These are phyloP conservation scores for Bjerkandera adusta DNA, from an alignment of 1,284 basidiomycete genomes.

Conservation along the genomic window DNA sequence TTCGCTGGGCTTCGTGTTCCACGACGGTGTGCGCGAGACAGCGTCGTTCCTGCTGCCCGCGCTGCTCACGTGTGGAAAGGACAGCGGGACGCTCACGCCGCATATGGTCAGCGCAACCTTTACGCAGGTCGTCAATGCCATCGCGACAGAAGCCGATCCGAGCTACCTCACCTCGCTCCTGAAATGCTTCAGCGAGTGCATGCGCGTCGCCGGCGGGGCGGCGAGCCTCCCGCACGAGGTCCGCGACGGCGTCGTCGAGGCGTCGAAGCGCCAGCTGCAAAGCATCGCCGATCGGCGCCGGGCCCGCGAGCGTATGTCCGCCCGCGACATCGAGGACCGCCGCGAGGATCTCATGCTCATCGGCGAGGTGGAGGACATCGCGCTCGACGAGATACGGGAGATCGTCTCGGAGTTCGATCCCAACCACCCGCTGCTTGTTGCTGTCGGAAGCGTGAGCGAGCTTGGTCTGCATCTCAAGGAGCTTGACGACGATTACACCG, in stretches of 20 bases:
- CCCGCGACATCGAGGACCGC: conserved; percentile 49
- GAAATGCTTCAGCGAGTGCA: conserved; percentile 69
- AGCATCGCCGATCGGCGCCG: conserved; percentile 64
- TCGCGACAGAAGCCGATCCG: conserved; percentile 65
- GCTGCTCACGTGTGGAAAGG: conserved; percentile 69
- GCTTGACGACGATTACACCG: too few relatives aligned
- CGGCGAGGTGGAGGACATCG: conserved; percentile 76
- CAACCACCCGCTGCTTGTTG: conserved; percentile 62
- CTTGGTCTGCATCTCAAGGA: conserved; percentile 52
- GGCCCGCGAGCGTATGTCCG: conserved; percentile 40
- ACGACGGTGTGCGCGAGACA: conserved; percentile 81
- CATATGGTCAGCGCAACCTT: conserved; percentile 72
- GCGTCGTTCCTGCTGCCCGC: conserved; percentile 66
- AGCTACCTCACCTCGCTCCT: conserved; percentile 77
- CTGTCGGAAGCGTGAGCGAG: conserved; percentile 67
- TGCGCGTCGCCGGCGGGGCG: conserved; percentile 61
- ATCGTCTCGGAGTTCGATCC: conserved; percentile 52
- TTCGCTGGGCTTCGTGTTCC: conserved; percentile 71
- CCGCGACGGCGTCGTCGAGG: conserved; percentile 55
- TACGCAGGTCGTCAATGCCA: conserved; percentile 63
- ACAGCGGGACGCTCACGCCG: conserved; percentile 63
- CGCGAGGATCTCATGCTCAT: conserved; percentile 65
- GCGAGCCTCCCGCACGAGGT: conserved; percentile 49
- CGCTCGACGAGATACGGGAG: conserved; percentile 71
- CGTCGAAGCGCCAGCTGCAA: conserved; percentile 67